phyloP scores from a whole-genome alignment of 495 filamentous ascomycete species.

The Staphylotrichum tortipilum region DNA sequence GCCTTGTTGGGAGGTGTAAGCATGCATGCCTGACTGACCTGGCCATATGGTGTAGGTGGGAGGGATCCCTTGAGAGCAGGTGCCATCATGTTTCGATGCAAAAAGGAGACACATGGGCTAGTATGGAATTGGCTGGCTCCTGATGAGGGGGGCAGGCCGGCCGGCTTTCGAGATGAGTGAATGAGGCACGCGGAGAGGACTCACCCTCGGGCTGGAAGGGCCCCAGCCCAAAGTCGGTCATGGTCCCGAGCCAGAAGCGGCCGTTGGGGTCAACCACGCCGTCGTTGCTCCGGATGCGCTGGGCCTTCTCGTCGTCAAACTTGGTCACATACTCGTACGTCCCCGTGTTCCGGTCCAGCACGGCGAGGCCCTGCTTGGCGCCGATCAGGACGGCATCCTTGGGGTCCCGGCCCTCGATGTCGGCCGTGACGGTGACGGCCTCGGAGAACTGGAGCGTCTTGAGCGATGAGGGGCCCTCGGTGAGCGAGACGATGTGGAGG shows the following conservation, averaged over 20 bases:
- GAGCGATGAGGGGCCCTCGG: slow-evolving; percentile 53
- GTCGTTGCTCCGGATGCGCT: slow-evolving; percentile 62
- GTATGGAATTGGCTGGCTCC: too few relatives aligned
- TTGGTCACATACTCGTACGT: slow-evolving; percentile 39
- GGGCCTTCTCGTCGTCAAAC: slow-evolving; percentile 35
- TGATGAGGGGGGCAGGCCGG: too few relatives aligned
- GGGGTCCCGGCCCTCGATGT: slow-evolving; percentile 62
- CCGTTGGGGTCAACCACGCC: slow-evolving; percentile 73
- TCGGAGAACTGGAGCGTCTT: slow-evolving; percentile 56
- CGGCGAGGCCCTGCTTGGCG: slow-evolving; percentile 72
- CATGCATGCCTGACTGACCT: too few relatives aligned
- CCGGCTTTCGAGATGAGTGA: too few relatives aligned
- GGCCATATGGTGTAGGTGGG: too few relatives aligned
- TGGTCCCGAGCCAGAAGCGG: slow-evolving; percentile 80
- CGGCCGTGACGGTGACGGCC: slow-evolving; percentile 71
- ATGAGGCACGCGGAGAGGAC: slow-evolving; percentile 10
- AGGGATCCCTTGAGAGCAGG: too few relatives aligned
- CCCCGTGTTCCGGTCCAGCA: slow-evolving; percentile 60
- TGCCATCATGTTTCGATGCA: too few relatives aligned
- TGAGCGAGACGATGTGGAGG: slow-evolving; percentile 65
- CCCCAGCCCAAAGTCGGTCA: slow-evolving; percentile 64
- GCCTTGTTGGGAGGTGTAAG: slow-evolving; percentile 19
- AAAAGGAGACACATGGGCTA: too few relatives aligned
- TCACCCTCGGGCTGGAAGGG: slow-evolving; percentile 46
- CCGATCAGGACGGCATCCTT: slow-evolving; percentile 61